Conservation (phyloP, 2,329 filamentous ascomycete species). For the Aspergillus ochraceus region DNA sequence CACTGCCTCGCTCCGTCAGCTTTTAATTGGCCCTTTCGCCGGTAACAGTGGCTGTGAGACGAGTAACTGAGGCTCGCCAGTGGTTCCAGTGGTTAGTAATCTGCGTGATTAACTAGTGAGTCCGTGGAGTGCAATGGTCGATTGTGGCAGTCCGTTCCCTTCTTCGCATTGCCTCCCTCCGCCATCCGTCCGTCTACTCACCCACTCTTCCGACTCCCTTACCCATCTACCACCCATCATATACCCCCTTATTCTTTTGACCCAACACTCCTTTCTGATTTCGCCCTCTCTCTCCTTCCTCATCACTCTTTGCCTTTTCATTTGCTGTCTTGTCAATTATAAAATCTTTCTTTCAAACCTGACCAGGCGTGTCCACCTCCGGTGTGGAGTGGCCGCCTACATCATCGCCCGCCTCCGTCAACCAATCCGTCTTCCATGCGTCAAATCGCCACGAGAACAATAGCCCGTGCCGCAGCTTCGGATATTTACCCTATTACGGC, state of each 20-base stretch:
- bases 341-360: neutral
- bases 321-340: neutral
- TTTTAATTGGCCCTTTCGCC: neutral
- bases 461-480: neutral
- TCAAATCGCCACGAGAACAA: neutral
- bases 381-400: neutral
- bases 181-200: neutral
- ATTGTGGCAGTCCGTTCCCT: too few relatives aligned
- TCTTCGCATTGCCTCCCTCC: neutral
- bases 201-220: neutral
- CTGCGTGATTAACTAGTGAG: too few relatives aligned
- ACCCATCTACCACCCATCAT: too few relatives aligned
- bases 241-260: neutral
- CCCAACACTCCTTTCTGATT: neutral
- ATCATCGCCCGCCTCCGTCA: neutral
- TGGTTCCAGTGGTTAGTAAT: neutral
- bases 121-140: too few relatives aligned
- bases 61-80: neutral
- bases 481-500: neutral
- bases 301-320: neutral
- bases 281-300: neutral
- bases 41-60: neutral
- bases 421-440: neutral
- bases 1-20: neutral
- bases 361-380: neutral